Evolutionary conservation across 2,329 filamentous ascomycete genomes (phyloP).

Genomic region (Pseudofabraea citricarpa): DNA sequence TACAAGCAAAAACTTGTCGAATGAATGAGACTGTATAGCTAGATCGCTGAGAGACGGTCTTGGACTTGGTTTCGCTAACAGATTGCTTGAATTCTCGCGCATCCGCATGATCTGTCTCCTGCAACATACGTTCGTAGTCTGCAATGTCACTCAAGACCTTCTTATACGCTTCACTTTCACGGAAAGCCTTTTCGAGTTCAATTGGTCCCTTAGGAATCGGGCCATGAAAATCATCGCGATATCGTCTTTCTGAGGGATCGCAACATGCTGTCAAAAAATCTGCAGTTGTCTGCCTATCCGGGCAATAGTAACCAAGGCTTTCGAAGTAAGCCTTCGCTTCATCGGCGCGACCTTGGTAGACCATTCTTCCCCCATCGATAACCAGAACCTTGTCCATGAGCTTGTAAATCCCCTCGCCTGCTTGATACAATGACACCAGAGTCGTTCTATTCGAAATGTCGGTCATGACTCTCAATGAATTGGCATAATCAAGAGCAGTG

Average conservation of each 20-base stretch:
- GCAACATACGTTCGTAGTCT: conserved; percentile 52
- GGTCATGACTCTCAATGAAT: conserved; percentile 67
- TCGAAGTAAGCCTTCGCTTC: conserved; percentile 62
- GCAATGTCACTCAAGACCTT: conserved; percentile 56
- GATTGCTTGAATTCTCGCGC: conserved; percentile 61
- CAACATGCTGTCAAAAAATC: conserved; percentile 76
- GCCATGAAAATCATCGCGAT: conserved; percentile 54
- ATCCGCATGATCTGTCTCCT: conserved; percentile 52
- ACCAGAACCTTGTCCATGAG: conserved; percentile 78
- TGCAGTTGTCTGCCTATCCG: conserved; percentile 59
- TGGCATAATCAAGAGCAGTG: conserved; percentile 73
- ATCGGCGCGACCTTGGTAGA: conserved; percentile 58
- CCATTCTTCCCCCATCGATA: conserved; percentile 66
- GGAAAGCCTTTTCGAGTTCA: conserved; percentile 63
- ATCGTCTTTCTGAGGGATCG: conserved; percentile 65
- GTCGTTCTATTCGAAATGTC: conserved; percentile 69
- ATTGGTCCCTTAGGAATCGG: conserved; percentile 56
- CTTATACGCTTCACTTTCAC: conserved; percentile 55
- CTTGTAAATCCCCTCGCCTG: conserved; percentile 64
- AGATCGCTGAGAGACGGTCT: conserved; percentile 62
- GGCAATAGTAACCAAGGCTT: conserved; percentile 55
- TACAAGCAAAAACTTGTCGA: conserved; percentile 64
- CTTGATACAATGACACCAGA: conserved; percentile 64
- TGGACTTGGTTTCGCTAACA: conserved; percentile 63
- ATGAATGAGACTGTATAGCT: conserved; percentile 73